These are phyloP conservation scores for Areca catechu DNA, from an alignment of 176 grass and related monocot species.

Conservation along the genomic window DNA sequence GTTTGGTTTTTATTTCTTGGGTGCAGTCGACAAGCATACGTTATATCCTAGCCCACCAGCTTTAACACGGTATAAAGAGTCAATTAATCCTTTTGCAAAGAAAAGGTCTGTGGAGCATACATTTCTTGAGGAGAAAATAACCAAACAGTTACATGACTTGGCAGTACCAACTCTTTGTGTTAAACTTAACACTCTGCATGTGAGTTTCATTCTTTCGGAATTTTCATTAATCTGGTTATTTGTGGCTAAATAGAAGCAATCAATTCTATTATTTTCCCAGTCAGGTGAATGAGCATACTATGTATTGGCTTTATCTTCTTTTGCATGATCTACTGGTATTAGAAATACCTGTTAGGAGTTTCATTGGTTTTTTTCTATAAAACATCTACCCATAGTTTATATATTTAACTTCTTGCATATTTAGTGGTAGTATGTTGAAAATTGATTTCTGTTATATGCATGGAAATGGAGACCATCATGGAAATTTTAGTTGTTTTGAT, in stretches of 20 bases:
- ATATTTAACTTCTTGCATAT: too few relatives aligned
- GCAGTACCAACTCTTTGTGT: constrained; percentile 63
- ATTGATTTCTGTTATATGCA: too few relatives aligned
- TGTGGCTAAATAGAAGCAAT: not conserved
- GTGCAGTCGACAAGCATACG: constrained; percentile 51
- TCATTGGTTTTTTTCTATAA: too few relatives aligned
- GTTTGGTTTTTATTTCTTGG: constrained; percentile 2
- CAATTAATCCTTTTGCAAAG: constrained; percentile 64
- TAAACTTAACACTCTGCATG: constrained; percentile 86
- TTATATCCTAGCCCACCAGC: constrained; percentile 53
- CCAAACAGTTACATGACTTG: constrained; percentile 42
- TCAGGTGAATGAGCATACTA: too few relatives aligned
- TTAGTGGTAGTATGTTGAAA: too few relatives aligned
- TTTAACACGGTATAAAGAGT: constrained; percentile 73
- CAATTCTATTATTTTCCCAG: too few relatives aligned
- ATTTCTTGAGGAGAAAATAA: constrained; percentile 44
- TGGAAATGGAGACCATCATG: too few relatives aligned
- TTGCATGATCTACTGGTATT: too few relatives aligned
- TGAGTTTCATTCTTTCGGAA: constrained; percentile 29
- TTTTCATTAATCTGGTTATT: constrained; percentile 1
- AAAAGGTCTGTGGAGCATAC: constrained; percentile 40
- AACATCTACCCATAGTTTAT: too few relatives aligned
- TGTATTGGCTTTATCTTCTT: too few relatives aligned
- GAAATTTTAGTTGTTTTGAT: too few relatives aligned
- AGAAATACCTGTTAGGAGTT: too few relatives aligned